phyloP scores from a whole-genome alignment of 73 alveolate species.

The Durusdinium trenchii region DNA sequence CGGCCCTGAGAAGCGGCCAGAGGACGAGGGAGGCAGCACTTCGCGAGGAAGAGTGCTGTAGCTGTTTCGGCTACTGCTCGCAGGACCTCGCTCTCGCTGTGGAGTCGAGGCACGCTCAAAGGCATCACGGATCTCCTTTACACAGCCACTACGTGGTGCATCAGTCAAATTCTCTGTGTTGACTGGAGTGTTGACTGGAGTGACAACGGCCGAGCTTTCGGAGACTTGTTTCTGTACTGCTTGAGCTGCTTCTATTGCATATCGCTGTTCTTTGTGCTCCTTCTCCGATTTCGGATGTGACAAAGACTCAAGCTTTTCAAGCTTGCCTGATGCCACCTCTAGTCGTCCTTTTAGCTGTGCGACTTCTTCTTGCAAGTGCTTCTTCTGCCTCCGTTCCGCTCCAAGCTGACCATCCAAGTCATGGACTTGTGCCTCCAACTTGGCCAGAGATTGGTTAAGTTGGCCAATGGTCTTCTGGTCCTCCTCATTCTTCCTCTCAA shows the following conservation, averaged over 20 bases:
- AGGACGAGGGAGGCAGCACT: conserved; percentile 23
- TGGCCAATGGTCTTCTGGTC: conserved; percentile 1
- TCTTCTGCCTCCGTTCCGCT: conserved; percentile 19
- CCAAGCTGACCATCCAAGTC: not conserved
- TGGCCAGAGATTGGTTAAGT: not conserved
- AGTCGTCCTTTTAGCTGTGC: not conserved
- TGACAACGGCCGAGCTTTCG: not conserved
- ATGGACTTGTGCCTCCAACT: conserved; percentile 19
- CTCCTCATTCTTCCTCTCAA: conserved; percentile 32
- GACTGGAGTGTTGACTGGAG: too few species aligned
- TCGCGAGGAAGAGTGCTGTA: conserved; percentile 25
- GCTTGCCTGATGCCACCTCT: not conserved
- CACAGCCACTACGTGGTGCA: conserved; percentile 26
- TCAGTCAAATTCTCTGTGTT: too few species aligned
- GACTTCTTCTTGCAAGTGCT: not conserved
- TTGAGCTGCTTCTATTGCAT: not conserved
- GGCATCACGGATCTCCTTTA: conserved; percentile 36
- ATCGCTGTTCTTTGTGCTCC: not conserved
- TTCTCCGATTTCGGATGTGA: not conserved
- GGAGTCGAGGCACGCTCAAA: conserved; percentile 45
- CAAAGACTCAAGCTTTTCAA: not conserved
- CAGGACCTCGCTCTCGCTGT: not conserved
- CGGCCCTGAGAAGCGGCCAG: conserved; percentile 41
- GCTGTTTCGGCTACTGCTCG: not conserved
- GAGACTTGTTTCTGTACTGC: not conserved